Base-by-base conservation (phyloP, 805 yeast species). In the Myxozyma monticola region DNA sequence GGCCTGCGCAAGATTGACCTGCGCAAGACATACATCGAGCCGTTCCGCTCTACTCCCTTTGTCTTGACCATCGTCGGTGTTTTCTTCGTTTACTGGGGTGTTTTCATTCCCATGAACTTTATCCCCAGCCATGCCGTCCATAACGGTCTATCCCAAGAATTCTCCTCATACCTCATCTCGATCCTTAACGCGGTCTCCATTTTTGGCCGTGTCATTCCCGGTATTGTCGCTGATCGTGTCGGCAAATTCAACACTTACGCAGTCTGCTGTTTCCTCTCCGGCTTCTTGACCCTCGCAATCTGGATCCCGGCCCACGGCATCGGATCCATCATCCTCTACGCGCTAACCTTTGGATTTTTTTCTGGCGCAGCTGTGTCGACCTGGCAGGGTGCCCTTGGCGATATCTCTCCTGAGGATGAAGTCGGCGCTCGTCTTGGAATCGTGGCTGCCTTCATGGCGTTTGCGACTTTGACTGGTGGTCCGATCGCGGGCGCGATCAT, bases 401-500 rank as follows among this genome's bases (percentile, higher is more conserved):
- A 54, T 17, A 65, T 68, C 7, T 49, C 61, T 0, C 61, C 66
- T 33, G 36, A 63, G 28, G 48, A 55, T 12, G 48, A 61, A 24
- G 51, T 64, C 20, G 69, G 70, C 6, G 59, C 62, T 3, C 51
- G 69, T 10, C 84, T 87, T 86, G 86, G 86, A 2, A 49, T 80
- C 35, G 76, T 87, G 0, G 71, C 85, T 34, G 70, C 76, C 6
- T 60, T 75, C 10, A 80, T 83, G 39, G 75, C 89, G 0, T 73
- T 77, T 59, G 80, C 77, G 1, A 48, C 58, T 18, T 56, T 67
- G 14, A 41, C 62, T 0, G 70, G 68, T 1, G 59, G 66, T 1
- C 68, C 70, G 1, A 40, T 65, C 18, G 68, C 65, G 3, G 70
- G 70, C 2, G 64, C 65, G 1, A 35, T 60, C 7, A 45, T 59